Evolutionary conservation across 495 filamentous ascomycete species (phyloP).

Genomic region (Penicillium soppii): DNA sequence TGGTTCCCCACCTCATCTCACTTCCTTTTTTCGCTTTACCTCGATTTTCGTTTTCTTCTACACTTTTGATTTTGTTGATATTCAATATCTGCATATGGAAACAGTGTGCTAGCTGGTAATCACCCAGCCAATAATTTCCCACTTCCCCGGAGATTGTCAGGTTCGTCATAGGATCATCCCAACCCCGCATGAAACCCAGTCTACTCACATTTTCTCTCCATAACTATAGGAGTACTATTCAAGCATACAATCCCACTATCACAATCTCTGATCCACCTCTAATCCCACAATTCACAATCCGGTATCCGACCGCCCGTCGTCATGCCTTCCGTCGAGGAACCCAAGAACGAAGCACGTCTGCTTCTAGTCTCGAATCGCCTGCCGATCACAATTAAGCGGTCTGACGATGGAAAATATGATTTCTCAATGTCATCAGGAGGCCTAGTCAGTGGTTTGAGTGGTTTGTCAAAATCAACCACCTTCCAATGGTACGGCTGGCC

Average conservation of each 20-base stretch:
- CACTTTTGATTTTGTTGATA: too few relatives aligned
- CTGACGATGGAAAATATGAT: conserved; percentile 77
- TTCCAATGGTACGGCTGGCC: conserved; percentile 99
- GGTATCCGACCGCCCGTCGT: conserved; percentile 3
- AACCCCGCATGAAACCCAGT: conserved; percentile 4
- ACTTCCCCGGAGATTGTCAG: background rate
- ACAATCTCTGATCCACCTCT: too few relatives aligned
- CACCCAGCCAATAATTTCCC: conserved; percentile 1
- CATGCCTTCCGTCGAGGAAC: conserved; percentile 38
- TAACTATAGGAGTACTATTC: background rate
- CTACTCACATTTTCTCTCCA: conserved; percentile 6
- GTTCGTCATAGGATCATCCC: conserved; percentile 12
- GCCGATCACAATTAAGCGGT: conserved; percentile 91
- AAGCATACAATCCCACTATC: too few relatives aligned
- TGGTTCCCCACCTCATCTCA: conserved; percentile 1
- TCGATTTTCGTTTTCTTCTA: too few relatives aligned
- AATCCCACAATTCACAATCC: background rate
- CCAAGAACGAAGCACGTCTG: conserved; percentile 48
- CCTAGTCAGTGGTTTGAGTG: conserved; percentile 85
- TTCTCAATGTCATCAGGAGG: conserved; percentile 96
- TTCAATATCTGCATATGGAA: background rate
- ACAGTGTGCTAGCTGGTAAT: conserved; percentile 2
- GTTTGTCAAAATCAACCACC: conserved; percentile 83
- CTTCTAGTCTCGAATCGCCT: conserved; percentile 91
- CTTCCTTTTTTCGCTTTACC: conserved; percentile 4